These are phyloP conservation scores for Potentilla sterilis DNA, from an alignment of 306 rosid species.

Conservation along the genomic window DNA sequence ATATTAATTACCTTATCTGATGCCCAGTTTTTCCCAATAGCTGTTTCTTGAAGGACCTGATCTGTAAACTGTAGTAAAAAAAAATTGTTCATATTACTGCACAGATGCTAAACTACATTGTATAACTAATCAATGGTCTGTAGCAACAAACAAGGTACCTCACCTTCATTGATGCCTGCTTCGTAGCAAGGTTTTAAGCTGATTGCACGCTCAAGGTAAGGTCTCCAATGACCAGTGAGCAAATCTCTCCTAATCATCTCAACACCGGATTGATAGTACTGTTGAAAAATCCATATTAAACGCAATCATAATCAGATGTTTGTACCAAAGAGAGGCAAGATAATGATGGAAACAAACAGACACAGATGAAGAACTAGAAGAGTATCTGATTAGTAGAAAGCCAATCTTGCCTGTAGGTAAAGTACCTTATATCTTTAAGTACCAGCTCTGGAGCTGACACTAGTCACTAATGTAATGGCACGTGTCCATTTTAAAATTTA, in stretches of 20 bases:
- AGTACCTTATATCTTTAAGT: not conserved
- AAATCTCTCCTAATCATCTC: constrained; percentile 98
- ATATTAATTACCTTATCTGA: constrained; percentile 82
- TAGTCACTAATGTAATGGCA: too few relatives aligned
- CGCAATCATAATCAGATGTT: constrained; percentile 17
- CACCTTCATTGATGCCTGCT: constrained; percentile 92
- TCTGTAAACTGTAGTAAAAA: constrained; percentile 75
- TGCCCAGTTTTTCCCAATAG: constrained; percentile 83
- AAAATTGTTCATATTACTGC: not conserved
- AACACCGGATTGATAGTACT: constrained; percentile 91
- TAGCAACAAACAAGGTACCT: constrained; percentile 48
- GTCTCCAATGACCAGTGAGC: constrained; percentile 98
- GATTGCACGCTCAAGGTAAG: constrained; percentile 93
- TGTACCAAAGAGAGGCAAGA: constrained; percentile 8
- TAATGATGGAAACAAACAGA: not conserved
- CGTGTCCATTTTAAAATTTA: too few relatives aligned
- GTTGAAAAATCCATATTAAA: constrained; percentile 20
- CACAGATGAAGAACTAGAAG: constrained; percentile 9
- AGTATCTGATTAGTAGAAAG: not conserved
- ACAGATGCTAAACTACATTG: constrained; percentile 7
- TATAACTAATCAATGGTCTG: constrained; percentile 12
- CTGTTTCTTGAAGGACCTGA: constrained; percentile 90
- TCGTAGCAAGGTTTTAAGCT: constrained; percentile 94
- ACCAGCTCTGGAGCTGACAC: too few relatives aligned
- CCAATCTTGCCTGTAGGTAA: not conserved